Evolutionary conservation across 352 stramenopile genomes (phyloP), one percentile per base, ranked within the genome.

Genomic region (Elongisporangium anandrum): DNA sequence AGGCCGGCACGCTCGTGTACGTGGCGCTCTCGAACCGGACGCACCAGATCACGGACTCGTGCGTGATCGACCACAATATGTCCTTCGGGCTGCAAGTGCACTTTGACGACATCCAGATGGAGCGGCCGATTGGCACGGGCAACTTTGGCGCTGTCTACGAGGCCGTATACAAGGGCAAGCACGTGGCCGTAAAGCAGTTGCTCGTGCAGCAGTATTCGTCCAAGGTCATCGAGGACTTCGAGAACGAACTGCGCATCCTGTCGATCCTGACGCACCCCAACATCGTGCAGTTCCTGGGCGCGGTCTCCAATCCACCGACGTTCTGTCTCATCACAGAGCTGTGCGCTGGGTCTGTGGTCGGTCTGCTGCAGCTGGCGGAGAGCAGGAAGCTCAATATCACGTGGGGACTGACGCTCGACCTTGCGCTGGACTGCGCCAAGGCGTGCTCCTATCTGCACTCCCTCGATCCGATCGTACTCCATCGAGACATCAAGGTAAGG

Each of bases 101-200:
- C 39, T 84, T 88, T 49, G 71, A 85, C 9, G 77, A 88, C 38
- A 88, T 92, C 56, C 62, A 72, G 61, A 78, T 92, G 41, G 76
- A 87, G 51, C 73, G 76, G 51, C 74, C 81, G 64, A 84, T 92
- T 58, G 82, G 79, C 38, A 81, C 73, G 16, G 79, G 82, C 51
- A 92, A 85, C 54, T 92, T 92, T 60, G 82, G 82, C 23, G 79
- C 86, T 5, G 79, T 92, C n/a, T 92, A 90, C 70, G 87, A 90
- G 58, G 81, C 77, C 2, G 73, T 85, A 56, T 88, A 81, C 76
- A 83, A 87, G 56, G 78, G 79, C 56, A 92, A 88, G 61, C 78
- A 81, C 51, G 60, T 92, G 41, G 82, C 82, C 10, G 68, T 90
- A 58, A 92, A 92, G 66, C 75, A 75, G 24, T 64, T 92, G 17